phyloP scores from a whole-genome alignment of 1,284 basidiomycete species.

The Malassezia brasiliensis region DNA sequence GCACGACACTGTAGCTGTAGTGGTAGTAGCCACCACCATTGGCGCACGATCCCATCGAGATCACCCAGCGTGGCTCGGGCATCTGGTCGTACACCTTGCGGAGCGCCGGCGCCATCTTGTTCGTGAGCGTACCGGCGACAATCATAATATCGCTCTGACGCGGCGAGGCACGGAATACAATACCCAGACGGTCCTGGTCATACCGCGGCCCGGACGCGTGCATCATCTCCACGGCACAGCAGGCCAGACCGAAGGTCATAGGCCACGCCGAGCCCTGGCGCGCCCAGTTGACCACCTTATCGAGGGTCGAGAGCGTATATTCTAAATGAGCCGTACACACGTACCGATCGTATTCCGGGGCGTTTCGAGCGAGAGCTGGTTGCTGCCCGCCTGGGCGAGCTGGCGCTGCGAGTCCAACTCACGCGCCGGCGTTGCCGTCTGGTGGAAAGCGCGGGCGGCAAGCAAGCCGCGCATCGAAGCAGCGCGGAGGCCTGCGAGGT shows the following conservation, averaged over 20 bases:
- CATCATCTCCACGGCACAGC: conserved; percentile 84
- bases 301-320: conserved; percentile 88
- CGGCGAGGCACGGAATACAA: conserved; percentile 96
- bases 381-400: conserved; percentile 22
- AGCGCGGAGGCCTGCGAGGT: background rate
- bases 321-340: conserved; percentile 57
- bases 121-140: conserved; percentile 94
- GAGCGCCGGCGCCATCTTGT: conserved; percentile 87
- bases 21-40: conserved; percentile 93
- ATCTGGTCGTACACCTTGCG: conserved; percentile 45
- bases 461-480: conserved; percentile 1
- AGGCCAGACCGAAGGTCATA: conserved; percentile 96
- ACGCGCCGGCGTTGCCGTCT: conserved; percentile 3
- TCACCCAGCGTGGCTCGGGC: conserved; percentile 64
- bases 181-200: conserved; percentile 93
- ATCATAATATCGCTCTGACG: conserved; percentile 99
- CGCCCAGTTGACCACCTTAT: conserved; percentile 97
- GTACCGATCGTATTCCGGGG: conserved; percentile 79
- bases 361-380: conserved; percentile 62
- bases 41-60: conserved; percentile 98
- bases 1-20: conserved; percentile 95
- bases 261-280: conserved; percentile 98
- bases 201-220: conserved; percentile 98
- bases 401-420: conserved; percentile 12
- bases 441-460: conserved; percentile 8